Evolutionary conservation across 179 eudicot species (phyloP).

Genomic region (Nepenthes alata): DNA sequence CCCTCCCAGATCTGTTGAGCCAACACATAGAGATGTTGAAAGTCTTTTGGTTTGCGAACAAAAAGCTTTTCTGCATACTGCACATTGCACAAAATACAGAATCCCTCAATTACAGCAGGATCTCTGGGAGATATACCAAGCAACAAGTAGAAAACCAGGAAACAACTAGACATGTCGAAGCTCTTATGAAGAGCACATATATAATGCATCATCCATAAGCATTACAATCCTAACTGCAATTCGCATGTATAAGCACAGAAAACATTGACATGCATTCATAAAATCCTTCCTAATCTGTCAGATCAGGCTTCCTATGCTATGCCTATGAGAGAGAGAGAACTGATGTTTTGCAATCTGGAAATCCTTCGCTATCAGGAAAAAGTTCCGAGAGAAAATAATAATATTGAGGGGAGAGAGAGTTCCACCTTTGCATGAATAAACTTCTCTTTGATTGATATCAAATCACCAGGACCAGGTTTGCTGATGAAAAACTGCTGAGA

Average conservation of each 20-base stretch:
- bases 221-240: no score
- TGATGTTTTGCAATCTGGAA: no score
- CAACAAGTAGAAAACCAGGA: background rate
- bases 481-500: slow-evolving; percentile 49
- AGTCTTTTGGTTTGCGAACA: slow-evolving; percentile 59
- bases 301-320: no score
- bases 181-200: background rate
- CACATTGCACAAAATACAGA: slow-evolving; percentile 11
- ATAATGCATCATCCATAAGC: no score
- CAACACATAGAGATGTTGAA: slow-evolving; percentile 31
- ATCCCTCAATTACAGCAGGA: background rate
- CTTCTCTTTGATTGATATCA: slow-evolving; percentile 82
- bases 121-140: background rate
- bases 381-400: no score
- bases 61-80: slow-evolving; percentile 85
- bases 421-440: slow-evolving; percentile 93
- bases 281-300: no score
- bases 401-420: background rate
- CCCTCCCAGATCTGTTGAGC: slow-evolving; percentile 92
- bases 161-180: background rate
- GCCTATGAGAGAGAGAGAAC: no score
- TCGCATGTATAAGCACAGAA: no score
- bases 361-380: no score
- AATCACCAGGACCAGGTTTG: slow-evolving; percentile 79
- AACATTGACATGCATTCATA: no score